phyloP scores from a whole-genome alignment of 2,329 filamentous ascomycete genomes.

The Penicillium sp. region DNA sequence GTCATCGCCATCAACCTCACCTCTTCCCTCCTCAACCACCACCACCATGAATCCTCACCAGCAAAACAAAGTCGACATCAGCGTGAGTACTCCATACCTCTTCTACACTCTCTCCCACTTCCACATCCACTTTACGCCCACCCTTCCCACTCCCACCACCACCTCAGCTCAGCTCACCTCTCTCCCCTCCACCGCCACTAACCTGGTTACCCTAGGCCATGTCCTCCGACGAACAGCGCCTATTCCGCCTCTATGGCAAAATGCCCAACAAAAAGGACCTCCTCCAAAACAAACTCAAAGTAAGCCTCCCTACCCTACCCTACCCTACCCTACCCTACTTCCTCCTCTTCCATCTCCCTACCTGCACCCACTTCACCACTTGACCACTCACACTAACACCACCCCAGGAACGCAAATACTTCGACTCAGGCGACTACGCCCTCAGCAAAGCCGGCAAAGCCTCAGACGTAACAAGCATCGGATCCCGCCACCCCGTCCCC shows the following conservation, averaged over 20 bases:
- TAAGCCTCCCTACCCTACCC: constrained; percentile 38
- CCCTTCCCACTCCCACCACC: not conserved
- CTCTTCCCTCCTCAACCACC: constrained; percentile 6
- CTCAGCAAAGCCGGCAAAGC: constrained; percentile 97
- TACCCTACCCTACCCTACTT: not conserved
- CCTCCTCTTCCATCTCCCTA: not conserved
- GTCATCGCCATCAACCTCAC: constrained; percentile 8
- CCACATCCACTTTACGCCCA: not conserved
- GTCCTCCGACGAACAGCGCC: constrained; percentile 90
- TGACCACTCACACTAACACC: not conserved
- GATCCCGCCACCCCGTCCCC: constrained; percentile 90
- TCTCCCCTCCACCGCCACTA: not conserved
- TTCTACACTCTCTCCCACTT: not conserved
- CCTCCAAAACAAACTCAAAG: constrained; percentile 95
- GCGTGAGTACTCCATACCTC: constrained; percentile 65
- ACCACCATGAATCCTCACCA: constrained; percentile 88
- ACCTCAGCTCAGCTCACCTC: not conserved
- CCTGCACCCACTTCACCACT: not conserved
- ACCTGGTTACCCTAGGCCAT: constrained; percentile 72
- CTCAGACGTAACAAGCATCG: constrained; percentile 88
- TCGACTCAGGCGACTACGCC: constrained; percentile 94
- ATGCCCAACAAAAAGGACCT: constrained; percentile 95
- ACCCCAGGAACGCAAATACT: constrained; percentile 87
- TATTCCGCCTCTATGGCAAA: constrained; percentile 97
- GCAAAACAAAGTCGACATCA: constrained; percentile 98